These are phyloP conservation scores for Cystobasidiaceae sp. DNA, from an alignment of 1,284 basidiomycete species.

Conservation along the genomic window DNA sequence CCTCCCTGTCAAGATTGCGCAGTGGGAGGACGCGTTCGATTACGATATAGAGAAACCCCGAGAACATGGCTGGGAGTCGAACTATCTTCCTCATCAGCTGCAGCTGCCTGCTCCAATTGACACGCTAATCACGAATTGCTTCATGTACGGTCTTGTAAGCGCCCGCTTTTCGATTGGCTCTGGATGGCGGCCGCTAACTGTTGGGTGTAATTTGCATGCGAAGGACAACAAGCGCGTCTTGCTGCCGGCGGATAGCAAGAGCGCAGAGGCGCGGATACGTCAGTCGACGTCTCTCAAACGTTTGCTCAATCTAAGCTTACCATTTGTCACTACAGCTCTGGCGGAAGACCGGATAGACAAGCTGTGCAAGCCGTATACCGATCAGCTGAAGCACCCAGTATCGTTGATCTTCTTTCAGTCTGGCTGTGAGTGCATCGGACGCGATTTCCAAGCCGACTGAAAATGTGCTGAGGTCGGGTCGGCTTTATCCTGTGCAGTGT, in stretches of 20 bases:
- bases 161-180: no score
- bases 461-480: no score
- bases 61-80: not conserved
- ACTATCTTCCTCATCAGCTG: not conserved
- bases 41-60: not conserved
- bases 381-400: constrained; percentile 36
- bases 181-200: not conserved
- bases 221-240: not conserved
- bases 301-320: not conserved
- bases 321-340: constrained; percentile 22
- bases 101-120: not conserved
- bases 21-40: not conserved
- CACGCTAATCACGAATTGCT: not conserved
- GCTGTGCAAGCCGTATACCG: constrained; percentile 40
- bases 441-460: not conserved
- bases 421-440: constrained; percentile 18
- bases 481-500: constrained; percentile 32
- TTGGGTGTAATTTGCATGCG: not conserved
- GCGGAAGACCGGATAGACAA: constrained; percentile 41
- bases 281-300: not conserved
- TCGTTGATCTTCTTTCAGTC: constrained; percentile 41
- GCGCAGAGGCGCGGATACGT: not conserved
- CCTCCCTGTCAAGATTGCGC: not conserved
- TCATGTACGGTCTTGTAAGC: not conserved
- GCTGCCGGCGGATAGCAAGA: not conserved